Evolutionary conservation across 2,329 filamentous ascomycete species (phyloP).

Genomic region (Torrubiella hemipterigena): DNA sequence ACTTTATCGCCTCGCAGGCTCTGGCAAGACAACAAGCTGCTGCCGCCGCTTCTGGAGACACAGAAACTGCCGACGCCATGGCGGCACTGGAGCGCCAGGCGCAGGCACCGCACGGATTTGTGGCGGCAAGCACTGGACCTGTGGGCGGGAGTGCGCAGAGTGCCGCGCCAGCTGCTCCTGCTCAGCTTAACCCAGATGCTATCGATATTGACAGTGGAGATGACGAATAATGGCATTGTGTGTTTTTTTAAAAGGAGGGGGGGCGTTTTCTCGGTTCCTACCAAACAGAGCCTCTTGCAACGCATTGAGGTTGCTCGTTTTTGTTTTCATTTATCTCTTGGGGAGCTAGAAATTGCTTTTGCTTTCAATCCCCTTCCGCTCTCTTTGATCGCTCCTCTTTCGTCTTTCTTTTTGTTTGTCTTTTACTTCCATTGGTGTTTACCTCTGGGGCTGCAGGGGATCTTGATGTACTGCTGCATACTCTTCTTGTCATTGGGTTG

Average conservation of each 20-base stretch:
- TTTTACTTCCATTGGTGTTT: constrained; percentile 4
- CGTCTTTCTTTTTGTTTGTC: constrained; percentile 6
- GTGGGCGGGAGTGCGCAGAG: constrained; percentile 40
- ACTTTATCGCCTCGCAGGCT: constrained; percentile 94
- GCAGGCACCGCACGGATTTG: constrained; percentile 81
- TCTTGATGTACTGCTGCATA: too few species aligned
- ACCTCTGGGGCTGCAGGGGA: too few species aligned
- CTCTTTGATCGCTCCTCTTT: neutral
- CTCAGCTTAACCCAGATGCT: constrained; percentile 66
- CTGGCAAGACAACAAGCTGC: constrained; percentile 68
- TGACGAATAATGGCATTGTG: constrained; percentile 41
- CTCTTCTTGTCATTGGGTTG: too few species aligned
- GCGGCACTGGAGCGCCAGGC: constrained; percentile 77
- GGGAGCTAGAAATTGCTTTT: too few species aligned
- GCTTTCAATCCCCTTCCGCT: neutral
- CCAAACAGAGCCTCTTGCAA: too few species aligned
- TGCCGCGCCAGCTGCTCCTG: constrained; percentile 21
- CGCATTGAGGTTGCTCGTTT: too few species aligned
- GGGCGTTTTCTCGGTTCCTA: too few species aligned
- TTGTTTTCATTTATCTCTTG: too few species aligned
- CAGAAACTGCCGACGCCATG: constrained; percentile 67
- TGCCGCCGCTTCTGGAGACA: constrained; percentile 30
- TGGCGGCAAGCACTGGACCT: constrained; percentile 68
- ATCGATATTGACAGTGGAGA: constrained; percentile 70
- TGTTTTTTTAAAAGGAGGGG: too few species aligned